Conservation (phyloP, 2,329 filamentous ascomycete species). For the Neopestalotiopsis rosae region DNA sequence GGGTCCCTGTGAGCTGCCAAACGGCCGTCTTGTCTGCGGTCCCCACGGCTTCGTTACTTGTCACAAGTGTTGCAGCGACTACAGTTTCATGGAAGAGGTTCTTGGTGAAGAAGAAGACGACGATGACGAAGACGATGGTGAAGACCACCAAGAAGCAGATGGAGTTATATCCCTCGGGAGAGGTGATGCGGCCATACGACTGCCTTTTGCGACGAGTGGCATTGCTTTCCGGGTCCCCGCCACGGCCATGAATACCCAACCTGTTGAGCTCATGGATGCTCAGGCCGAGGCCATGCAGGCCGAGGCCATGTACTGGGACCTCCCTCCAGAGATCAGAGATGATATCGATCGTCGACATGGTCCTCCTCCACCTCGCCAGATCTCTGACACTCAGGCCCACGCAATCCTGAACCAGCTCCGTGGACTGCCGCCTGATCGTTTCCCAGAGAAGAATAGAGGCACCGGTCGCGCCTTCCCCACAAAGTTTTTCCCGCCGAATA, state of each 20-base stretch:
- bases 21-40: constrained; percentile 43
- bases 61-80: constrained; percentile 39
- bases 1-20: constrained; percentile 38
- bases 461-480: constrained; percentile 39
- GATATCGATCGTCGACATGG: background rate
- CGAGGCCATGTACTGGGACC: background rate
- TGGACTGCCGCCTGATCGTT: background rate
- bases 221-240: too few relatives aligned
- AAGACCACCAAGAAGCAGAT: constrained; percentile 3
- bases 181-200: too few relatives aligned
- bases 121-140: constrained; percentile 19
- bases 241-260: too few relatives aligned
- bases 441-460: constrained; percentile 28
- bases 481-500: constrained; percentile 35
- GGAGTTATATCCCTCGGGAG: too few relatives aligned
- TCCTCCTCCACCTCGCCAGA: background rate
- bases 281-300: background rate
- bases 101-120: constrained; percentile 26
- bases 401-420: background rate
- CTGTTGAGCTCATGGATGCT: background rate
- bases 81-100: constrained; percentile 39
- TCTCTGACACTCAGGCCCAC: background rate
- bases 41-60: constrained; percentile 39
- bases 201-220: too few relatives aligned
- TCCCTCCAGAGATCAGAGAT: background rate